These are phyloP conservation scores for Epichloe sylvatica DNA, from an alignment of 2,329 filamentous ascomycete genomes.

Conservation along the genomic window DNA sequence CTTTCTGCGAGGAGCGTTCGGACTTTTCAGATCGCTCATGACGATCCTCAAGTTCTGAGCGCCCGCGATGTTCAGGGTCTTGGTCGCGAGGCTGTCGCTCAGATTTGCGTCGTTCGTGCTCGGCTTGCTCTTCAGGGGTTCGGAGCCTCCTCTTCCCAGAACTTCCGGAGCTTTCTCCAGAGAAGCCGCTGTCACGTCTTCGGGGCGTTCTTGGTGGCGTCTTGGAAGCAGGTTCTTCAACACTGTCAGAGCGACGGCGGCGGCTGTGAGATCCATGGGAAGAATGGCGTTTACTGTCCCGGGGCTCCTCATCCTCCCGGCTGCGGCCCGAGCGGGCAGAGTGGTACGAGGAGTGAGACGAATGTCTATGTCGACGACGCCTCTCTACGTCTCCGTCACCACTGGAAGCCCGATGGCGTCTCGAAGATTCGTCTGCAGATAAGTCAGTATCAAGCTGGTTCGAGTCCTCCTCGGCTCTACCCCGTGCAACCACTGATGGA, in stretches of 20 bases:
- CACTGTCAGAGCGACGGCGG: constrained; percentile 26
- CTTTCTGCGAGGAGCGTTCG: constrained; percentile 7
- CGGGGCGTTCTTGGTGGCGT: constrained; percentile 26
- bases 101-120: constrained; percentile 34
- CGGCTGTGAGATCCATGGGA: constrained; percentile 15
- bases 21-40: constrained; percentile 8
- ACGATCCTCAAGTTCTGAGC: constrained; percentile 12
- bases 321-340: constrained; percentile 18
- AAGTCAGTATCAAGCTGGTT: constrained; percentile 39
- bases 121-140: constrained; percentile 36
- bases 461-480: not conserved
- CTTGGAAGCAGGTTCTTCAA: constrained; percentile 19
- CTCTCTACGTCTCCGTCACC: constrained; percentile 26
- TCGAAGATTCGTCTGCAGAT: constrained; percentile 37
- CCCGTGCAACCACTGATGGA: constrained; percentile 5
- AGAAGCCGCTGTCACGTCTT: constrained; percentile 33
- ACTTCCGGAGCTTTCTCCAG: constrained; percentile 25
- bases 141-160: constrained; percentile 21
- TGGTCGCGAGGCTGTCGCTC: constrained; percentile 13
- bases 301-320: constrained; percentile 19
- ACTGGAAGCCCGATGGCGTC: constrained; percentile 22
- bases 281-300: constrained; percentile 17
- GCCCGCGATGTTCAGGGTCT: constrained; percentile 15
- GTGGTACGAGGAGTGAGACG: constrained; percentile 15
- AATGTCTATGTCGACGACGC: constrained; percentile 27